These are phyloP conservation scores for Rubia peregrina DNA, from an alignment of 305 asterid genomes.

Conservation along the genomic window DNA sequence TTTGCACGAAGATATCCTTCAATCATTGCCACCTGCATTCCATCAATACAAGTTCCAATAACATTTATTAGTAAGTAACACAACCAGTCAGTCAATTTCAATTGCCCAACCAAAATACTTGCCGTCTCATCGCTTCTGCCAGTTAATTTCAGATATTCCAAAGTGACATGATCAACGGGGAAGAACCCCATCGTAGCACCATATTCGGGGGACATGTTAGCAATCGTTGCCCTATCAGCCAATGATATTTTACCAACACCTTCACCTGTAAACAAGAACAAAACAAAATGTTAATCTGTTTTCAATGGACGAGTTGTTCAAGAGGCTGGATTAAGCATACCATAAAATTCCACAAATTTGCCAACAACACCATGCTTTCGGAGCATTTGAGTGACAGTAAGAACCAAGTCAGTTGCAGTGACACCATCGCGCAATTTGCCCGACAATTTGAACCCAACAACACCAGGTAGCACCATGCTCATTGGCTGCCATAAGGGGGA, in stretches of 20 bases:
- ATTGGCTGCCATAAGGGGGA: conserved; percentile 53
- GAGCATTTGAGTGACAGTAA: conserved; percentile 82
- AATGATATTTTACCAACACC: conserved; percentile 77
- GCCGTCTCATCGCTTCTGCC: conserved; percentile 93
- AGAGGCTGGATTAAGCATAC: conserved; percentile 20
- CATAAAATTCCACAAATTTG: conserved; percentile 82
- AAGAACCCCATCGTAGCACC: conserved; percentile 98
- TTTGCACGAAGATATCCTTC: conserved; percentile 94
- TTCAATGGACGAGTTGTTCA: background rate
- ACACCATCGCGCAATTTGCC: conserved; percentile 78
- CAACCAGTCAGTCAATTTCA: background rate
- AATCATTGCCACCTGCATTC: conserved; percentile 67
- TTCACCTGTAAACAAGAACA: conserved; percentile 39
- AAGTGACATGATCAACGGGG: conserved; percentile 87
- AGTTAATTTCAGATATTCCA: conserved; percentile 73
- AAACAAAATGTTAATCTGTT: background rate
- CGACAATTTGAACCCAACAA: conserved; percentile 87
- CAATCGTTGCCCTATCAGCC: conserved; percentile 98
- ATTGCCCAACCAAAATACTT: conserved; percentile 23
- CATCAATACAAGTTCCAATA: background rate
- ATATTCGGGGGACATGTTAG: conserved; percentile 96
- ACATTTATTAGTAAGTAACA: background rate
- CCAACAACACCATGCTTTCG: conserved; percentile 97
- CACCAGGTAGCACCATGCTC: conserved; percentile 99
- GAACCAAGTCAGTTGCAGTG: conserved; percentile 85